Evolutionary conservation across 768 basidiomycete genomes (phyloP), one percentile per base, ranked within the genome.

Genomic region (Naganishia kalamii): DNA sequence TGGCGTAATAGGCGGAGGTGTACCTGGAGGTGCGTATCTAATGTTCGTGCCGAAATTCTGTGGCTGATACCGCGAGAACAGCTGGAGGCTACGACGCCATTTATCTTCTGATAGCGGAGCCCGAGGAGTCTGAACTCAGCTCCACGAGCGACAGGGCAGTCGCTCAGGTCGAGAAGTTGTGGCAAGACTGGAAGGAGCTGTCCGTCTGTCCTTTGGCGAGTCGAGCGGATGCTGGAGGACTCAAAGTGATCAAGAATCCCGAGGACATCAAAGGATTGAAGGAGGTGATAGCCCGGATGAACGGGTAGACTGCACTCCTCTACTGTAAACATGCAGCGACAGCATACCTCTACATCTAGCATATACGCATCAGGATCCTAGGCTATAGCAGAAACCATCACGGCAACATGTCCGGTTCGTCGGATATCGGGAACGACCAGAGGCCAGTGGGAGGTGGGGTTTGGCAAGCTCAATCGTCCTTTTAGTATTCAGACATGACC

Each of bases 61-160:
- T 57, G n/a, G 41, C 48, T 35, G 5, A 21, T 27, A 2, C 23
- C 21, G 13, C 19, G 12, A 27, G 35, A 41, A 32, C 35, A 97
- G 96, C 96, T 60, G 96, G 96, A 11, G 96, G 96, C 1, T 98
- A 89, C 77, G 96, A 99, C 74, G 96, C 96, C 7, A 84, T 98
- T 65, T 98, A 92, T 91, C 81, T 99, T 5, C 84, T 99, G 17
- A 84, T 92, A 19, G 83, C 88, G 71, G 77, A 80, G 17, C 59
- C 71, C 2, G 86, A 88, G 50, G 15, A 44, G 83, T 85, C 40
- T 17, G 21, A 54, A 70, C 79, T 67, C 13, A 30, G 23, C 77
- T 79, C 51, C 78, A 78, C 40, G 40, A 8, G 2, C n/a, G 35
- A 21, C 81, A 81, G 10, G 80, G 82, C 66, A 79, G 83, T 70